Conservation (phyloP, 2,329 filamentous ascomycete genomes). For the Alternaria sp. region DNA sequence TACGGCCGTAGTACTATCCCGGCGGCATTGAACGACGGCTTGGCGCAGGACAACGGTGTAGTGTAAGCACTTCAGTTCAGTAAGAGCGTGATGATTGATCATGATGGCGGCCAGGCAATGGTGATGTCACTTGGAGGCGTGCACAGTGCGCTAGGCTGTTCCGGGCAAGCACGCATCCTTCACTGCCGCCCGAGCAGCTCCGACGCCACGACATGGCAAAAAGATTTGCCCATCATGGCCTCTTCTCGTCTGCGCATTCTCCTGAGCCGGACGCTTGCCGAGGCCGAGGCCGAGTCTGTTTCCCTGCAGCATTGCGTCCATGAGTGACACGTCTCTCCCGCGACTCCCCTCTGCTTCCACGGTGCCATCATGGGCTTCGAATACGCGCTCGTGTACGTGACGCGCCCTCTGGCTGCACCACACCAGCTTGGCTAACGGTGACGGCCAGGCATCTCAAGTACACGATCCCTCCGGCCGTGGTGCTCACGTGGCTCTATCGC, state of each 20-base stretch:
- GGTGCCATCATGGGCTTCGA: slow-evolving; percentile 63
- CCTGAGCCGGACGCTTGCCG: slow-evolving; percentile 28
- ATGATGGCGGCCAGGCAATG: slow-evolving; percentile 26
- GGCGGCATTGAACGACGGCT: slow-evolving; percentile 24
- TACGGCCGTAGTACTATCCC: slow-evolving; percentile 13
- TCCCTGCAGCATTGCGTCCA: slow-evolving; percentile 27
- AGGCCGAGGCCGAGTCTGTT: slow-evolving; percentile 30
- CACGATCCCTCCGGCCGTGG: slow-evolving; percentile 69
- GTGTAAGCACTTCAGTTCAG: slow-evolving; percentile 1
- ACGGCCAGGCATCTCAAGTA: slow-evolving; percentile 68
- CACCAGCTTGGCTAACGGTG: slow-evolving; percentile 23
- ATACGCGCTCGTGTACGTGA: slow-evolving; percentile 68
- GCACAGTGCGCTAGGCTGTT: slow-evolving; percentile 23
- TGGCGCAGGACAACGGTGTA: slow-evolving; percentile 5
- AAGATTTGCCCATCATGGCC: slow-evolving; percentile 18
- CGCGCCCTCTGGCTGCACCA: slow-evolving; percentile 10
- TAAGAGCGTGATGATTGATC: neutral
- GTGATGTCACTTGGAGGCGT: slow-evolving; percentile 43
- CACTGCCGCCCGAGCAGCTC: slow-evolving; percentile 8
- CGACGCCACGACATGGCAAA: slow-evolving; percentile 10
- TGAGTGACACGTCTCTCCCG: slow-evolving; percentile 25
- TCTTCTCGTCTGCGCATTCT: neutral
- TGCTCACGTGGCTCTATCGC: slow-evolving; percentile 66
- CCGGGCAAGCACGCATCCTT: slow-evolving; percentile 20
- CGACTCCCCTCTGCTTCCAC: slow-evolving; percentile 13